These are phyloP conservation scores for Vararia minispora DNA, from an alignment of 768 basidiomycete genomes.

Conservation along the genomic window DNA sequence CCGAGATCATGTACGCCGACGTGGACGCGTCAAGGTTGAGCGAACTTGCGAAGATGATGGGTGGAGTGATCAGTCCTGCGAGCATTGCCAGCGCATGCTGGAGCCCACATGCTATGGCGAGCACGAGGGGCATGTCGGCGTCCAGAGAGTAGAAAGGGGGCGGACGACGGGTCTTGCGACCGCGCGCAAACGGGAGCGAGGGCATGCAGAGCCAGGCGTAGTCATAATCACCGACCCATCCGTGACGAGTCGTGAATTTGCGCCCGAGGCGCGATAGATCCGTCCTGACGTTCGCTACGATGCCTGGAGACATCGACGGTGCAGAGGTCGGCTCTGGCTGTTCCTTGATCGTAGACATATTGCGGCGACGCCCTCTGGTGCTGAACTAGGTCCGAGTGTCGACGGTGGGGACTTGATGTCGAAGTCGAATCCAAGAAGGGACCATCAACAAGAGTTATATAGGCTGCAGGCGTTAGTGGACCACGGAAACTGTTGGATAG, in stretches of 20 bases:
- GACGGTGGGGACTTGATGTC: too few species aligned
- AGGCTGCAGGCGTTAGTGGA: too few species aligned
- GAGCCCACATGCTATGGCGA: conserved; percentile 63
- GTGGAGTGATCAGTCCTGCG: conserved; percentile 73
- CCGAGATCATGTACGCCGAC: conserved; percentile 72
- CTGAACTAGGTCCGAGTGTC: too few species aligned
- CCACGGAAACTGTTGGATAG: too few species aligned
- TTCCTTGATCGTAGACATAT: conserved; percentile 22
- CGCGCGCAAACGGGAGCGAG: conserved; percentile 43
- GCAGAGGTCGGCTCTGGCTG: conserved; percentile 19
- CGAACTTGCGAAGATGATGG: conserved; percentile 64
- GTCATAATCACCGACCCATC: conserved; percentile 83
- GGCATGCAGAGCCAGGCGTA: conserved; percentile 65
- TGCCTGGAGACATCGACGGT: conserved; percentile 3
- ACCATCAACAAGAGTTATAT: too few species aligned
- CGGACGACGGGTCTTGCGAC: conserved; percentile 18
- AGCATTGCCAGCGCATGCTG: conserved; percentile 78
- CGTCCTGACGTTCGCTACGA: conserved; percentile 10
- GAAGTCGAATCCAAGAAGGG: too few species aligned
- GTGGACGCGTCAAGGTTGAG: conserved; percentile 46
- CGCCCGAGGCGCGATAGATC: conserved; percentile 14
- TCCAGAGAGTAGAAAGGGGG: conserved; percentile 74
- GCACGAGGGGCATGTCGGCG: conserved; percentile 57
- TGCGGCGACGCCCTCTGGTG: neutral
- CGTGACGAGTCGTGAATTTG: conserved; percentile 40